These are phyloP conservation scores for Fusarium chaquense DNA, from an alignment of 2,329 filamentous ascomycete genomes.

Conservation along the genomic window DNA sequence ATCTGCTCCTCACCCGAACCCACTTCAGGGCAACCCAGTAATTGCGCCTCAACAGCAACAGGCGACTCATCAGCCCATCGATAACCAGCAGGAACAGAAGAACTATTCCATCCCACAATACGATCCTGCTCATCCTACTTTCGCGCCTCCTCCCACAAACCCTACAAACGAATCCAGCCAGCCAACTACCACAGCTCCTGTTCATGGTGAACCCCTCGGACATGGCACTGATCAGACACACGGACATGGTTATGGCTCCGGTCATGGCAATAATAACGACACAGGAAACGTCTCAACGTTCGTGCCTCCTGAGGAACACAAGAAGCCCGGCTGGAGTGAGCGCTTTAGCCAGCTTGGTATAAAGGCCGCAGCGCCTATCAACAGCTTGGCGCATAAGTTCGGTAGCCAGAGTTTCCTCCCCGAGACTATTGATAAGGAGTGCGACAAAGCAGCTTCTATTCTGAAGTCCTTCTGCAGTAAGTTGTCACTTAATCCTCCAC, in stretches of 20 bases:
- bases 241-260: not conserved
- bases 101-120: slow-evolving; percentile 50
- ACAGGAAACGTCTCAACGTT: slow-evolving; percentile 15
- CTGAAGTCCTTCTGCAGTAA: slow-evolving; percentile 86
- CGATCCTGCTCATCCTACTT: slow-evolving; percentile 49
- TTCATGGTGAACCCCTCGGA: not conserved
- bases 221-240: not conserved
- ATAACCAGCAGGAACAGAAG: slow-evolving; percentile 30
- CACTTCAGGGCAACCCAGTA: slow-evolving; percentile 40
- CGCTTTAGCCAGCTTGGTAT: slow-evolving; percentile 51
- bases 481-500: slow-evolving; percentile 44
- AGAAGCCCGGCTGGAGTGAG: slow-evolving; percentile 49
- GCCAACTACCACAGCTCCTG: slow-evolving; percentile 6
- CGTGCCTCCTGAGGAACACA: slow-evolving; percentile 33
- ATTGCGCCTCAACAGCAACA: slow-evolving; percentile 16
- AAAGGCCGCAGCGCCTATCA: slow-evolving; percentile 77
- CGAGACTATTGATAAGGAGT: slow-evolving; percentile 86
- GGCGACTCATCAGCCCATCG: slow-evolving; percentile 8
- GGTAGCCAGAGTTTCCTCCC: slow-evolving; percentile 90
- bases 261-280: not conserved
- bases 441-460: slow-evolving; percentile 89
- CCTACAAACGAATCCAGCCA: slow-evolving; percentile 31
- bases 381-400: slow-evolving; percentile 83
- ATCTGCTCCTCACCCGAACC: slow-evolving; percentile 32
- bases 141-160: slow-evolving; percentile 47